Evolutionary conservation across 2,329 filamentous ascomycete species (phyloP), one percentile per base, ranked within the genome.

Genomic region (Chrysoporthe cubensis): DNA sequence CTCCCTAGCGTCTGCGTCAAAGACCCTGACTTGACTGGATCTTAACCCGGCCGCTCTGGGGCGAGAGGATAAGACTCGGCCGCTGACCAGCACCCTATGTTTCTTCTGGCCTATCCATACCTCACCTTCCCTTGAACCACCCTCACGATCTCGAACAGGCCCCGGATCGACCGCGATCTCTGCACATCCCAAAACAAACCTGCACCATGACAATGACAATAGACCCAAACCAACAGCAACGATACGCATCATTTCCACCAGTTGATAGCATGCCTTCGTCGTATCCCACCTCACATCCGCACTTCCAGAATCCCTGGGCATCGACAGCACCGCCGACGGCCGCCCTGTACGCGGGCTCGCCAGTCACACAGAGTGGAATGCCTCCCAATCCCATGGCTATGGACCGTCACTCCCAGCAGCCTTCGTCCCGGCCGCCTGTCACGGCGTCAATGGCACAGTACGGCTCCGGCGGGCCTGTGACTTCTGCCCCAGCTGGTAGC

Each of bases 221-320:
- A 84, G 93, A 97, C 83, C 89, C 89, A 76, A 92, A 94, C n/a
- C 48, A 65, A 80, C 93, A 95, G 82, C 92, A 89, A 83, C 88
- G 88, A 79, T 92, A 91, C 82, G 92, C 87, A 76, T 87, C 86
- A 78, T 81, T 97, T 83, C 89, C 88, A 80, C 96, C 59, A n/a
- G 43, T 95, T 84, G 92, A 95, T 79, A 85, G 88, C 78, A 89
- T 94, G 85, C 89, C 91, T 78, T 79, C 63, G 18, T 34, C 81
- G 74, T 93, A 92, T 80, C 78, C 84, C 75, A 78, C 85, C 83
- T 77, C 85, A 81, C 77, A 82, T 52, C 88, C 91, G 72, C 91
- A 96, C 72, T 97, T 97, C 83, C 94, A 91, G 75, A 96, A 97
- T 79, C 94, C 94, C 54, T 97, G 94, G 94, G 84, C 84, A 59